Evolutionary conservation across 1,139 yeast species (phyloP), one percentile per base, ranked within the genome.

Genomic region (Hansenula lynferdii): DNA sequence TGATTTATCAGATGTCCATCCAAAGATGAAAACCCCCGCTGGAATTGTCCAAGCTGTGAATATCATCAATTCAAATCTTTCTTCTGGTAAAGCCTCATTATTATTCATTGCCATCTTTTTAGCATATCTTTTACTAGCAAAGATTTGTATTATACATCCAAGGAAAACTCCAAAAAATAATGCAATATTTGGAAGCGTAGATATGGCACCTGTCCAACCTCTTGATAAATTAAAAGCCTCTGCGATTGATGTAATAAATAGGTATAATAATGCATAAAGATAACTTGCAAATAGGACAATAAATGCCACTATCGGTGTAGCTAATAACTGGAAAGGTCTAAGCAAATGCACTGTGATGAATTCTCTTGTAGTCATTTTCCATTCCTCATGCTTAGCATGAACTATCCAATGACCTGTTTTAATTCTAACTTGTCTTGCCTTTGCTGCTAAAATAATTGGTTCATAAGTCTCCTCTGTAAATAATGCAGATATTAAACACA

Each of bases 21-120:
- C 86, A 50, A 80, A 70, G 61, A 85, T 67, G 57, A 83, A 80
- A 39, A 81, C 67, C 0, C 86, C 80, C 14, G 72, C 66, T 1
- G 90, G 87, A 62, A 82, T 65, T 12, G 61, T 36, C 68, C 69
- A 65, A 6, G 64, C 65, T 20, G 53, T 40, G 18, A 53, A 40
- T 65, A 72, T 67, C 56, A 78, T 67, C 14, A 69, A 51, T 2
- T 74, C 73, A 34, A 80, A 56, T 28, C 82, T 67, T 32, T 72
- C 70, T 49, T 80, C 86, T 1, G 86, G 85, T 19, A 61, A 48
- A 0, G 76, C 64, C 20, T 54, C 50, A 24, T 70, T 67, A 22
- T 62, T 61, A 21, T 51, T 54, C 10, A 50, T 41, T 11, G 49
- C 39, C 35, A 63, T 47, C 16, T 65, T 59, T 10, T 53, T 51